phyloP scores from a whole-genome alignment of 352 stramenopile genomes.

The Phytopythium helicoides region DNA sequence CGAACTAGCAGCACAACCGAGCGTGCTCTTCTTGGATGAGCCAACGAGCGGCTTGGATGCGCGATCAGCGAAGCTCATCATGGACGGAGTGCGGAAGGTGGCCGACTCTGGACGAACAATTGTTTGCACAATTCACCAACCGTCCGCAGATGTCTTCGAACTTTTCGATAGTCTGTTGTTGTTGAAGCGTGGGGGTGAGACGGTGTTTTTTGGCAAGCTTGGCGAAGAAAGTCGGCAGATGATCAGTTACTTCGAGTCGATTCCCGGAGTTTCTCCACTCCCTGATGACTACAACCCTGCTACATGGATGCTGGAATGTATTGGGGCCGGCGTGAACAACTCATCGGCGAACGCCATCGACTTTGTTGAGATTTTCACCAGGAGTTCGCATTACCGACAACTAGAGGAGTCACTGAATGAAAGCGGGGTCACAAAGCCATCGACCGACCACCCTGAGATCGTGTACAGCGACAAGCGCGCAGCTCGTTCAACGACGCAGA shows the following conservation, averaged over 20 bases:
- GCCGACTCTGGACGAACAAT: constrained; percentile 67
- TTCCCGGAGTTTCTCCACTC: constrained; percentile 13
- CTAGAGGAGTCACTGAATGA: constrained; percentile 21
- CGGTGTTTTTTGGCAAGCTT: constrained; percentile 36
- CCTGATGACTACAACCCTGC: constrained; percentile 40
- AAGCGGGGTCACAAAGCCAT: constrained; percentile 15
- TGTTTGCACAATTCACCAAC: constrained; percentile 89
- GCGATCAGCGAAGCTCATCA: constrained; percentile 77
- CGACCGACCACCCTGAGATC: constrained; percentile 12
- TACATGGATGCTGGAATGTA: constrained; percentile 27
- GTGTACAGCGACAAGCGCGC: constrained; percentile 26
- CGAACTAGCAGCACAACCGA: constrained; percentile 83
- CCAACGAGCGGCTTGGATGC: constrained; percentile 89
- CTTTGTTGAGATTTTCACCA: constrained; percentile 20
- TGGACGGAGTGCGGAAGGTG: constrained; percentile 85
- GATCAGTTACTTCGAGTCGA: constrained; percentile 31
- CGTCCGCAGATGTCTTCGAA: constrained; percentile 73
- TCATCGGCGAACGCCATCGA: constrained; percentile 7
- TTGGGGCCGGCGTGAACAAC: constrained; percentile 41
- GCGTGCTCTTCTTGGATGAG: constrained; percentile 88
- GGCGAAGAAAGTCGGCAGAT: constrained; percentile 20
- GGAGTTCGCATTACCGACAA: constrained; percentile 6
- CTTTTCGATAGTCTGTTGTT: constrained; percentile 82
- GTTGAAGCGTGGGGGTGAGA: constrained; percentile 42
- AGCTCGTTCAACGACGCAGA: constrained; percentile 16